phyloP scores from a whole-genome alignment of 179 eudicot species.

The Vitellaria paradoxa region DNA sequence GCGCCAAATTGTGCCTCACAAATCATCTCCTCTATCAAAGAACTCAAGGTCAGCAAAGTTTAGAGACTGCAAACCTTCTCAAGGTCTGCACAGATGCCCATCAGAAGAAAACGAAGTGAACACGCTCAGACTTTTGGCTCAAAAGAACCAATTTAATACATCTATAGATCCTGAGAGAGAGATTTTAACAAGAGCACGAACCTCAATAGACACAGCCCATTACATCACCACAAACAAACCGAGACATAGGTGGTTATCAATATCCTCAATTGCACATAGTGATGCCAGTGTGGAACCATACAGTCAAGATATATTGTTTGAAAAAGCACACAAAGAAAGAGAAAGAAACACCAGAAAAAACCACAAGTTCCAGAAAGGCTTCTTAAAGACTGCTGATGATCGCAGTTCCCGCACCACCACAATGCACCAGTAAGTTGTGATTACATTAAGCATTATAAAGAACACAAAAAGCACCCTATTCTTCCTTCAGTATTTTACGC shows the following conservation, averaged over 20 bases:
- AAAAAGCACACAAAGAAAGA: constrained; percentile 14
- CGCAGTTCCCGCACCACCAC: background rate
- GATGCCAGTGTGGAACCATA: constrained; percentile 29
- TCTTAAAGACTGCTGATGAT: constrained; percentile 7
- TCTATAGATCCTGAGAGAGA: constrained; percentile 11
- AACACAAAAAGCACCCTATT: background rate
- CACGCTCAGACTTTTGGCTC: constrained; percentile 13
- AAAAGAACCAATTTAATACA: constrained; percentile 1
- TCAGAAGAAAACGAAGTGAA: constrained; percentile 10
- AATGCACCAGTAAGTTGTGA: constrained; percentile 17
- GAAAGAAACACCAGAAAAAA: constrained; percentile 3
- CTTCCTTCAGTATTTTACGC: background rate
- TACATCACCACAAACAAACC: background rate
- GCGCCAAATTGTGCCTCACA: background rate
- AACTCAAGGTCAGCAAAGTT: constrained; percentile 4
- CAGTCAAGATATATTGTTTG: constrained; percentile 25
- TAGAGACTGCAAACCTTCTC: background rate
- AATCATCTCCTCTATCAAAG: constrained; percentile 11
- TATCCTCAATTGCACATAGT: constrained; percentile 22
- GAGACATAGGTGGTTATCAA: constrained; percentile 17
- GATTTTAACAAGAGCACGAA: background rate
- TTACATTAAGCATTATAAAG: background rate
- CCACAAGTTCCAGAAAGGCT: constrained; percentile 12
- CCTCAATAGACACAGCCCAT: background rate
- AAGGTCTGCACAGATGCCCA: constrained; percentile 4